These are phyloP conservation scores for Pseudocercospora eumusae DNA, from an alignment of 2,329 filamentous ascomycete species.

Conservation along the genomic window DNA sequence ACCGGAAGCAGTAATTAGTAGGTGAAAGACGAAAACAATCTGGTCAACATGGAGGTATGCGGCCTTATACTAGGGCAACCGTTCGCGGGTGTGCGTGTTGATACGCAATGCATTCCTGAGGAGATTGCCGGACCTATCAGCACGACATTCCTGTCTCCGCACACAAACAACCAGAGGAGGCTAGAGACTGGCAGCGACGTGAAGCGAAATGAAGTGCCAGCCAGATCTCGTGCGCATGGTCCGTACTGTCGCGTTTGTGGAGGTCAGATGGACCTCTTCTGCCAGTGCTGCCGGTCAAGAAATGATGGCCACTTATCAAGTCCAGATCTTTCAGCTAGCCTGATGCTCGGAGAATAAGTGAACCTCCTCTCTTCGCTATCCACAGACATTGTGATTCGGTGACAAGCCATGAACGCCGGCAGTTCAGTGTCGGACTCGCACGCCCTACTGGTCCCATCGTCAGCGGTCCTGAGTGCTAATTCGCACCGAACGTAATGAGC, in stretches of 20 bases:
- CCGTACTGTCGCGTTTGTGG: constrained; percentile 1
- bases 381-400: not conserved
- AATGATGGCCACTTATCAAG: not conserved
- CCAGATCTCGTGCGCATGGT: not conserved
- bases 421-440: not conserved
- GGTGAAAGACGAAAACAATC: constrained; percentile 24
- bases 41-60: constrained; percentile 23
- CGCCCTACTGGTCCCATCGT: not conserved
- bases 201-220: constrained; percentile 19
- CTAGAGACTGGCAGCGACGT: constrained; percentile 6
- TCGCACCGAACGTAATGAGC: not conserved
- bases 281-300: not conserved
- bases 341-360: not conserved
- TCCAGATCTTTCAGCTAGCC: not conserved
- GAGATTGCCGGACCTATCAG: constrained; percentile 21
- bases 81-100: constrained; percentile 25
- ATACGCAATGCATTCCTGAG: constrained; percentile 23
- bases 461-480: not conserved
- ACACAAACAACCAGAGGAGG: constrained; percentile 19
- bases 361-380: not conserved
- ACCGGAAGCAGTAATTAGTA: constrained; percentile 29
- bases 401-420: not conserved
- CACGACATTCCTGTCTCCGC: constrained; percentile 17
- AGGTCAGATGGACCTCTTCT: not conserved
- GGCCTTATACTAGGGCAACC: constrained; percentile 26